phyloP scores from a whole-genome alignment of 768 basidiomycete genomes.

The Sarcodon aspratus region DNA sequence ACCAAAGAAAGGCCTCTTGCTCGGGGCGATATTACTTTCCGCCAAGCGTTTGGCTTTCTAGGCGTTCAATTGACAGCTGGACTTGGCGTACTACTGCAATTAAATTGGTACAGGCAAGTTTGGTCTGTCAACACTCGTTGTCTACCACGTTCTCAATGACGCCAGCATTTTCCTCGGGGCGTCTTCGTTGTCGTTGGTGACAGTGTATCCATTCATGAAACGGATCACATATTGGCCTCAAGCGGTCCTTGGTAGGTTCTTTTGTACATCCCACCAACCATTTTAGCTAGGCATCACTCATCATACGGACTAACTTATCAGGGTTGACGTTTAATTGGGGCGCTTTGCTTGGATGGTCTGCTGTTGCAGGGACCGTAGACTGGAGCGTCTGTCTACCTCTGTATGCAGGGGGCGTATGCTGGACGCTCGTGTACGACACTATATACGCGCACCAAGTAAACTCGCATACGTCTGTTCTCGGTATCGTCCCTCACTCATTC shows the following conservation, averaged over 20 bases:
- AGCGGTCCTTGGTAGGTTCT: conserved; percentile 69
- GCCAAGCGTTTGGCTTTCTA: conserved; percentile 74
- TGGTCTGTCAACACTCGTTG: background rate
- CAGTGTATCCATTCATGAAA: conserved; percentile 94
- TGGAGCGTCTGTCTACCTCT: conserved; percentile 81
- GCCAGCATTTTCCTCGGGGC: conserved; percentile 84
- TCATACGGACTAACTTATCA: conserved; percentile 16
- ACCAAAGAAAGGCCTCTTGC: conserved; percentile 87
- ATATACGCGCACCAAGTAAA: conserved; percentile 94
- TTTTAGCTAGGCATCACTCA: background rate
- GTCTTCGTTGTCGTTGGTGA: conserved; percentile 79
- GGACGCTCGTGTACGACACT: conserved; percentile 96
- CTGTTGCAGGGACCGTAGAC: conserved; percentile 69
- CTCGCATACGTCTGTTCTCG: background rate
- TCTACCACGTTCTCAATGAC: background rate
- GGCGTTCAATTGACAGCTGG: conserved; percentile 74
- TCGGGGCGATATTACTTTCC: conserved; percentile 61
- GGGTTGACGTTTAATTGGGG: conserved; percentile 98
- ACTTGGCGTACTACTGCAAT: conserved; percentile 74
- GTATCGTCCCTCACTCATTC: background rate
- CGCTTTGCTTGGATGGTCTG: conserved; percentile 91
- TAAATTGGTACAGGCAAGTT: conserved; percentile 89
- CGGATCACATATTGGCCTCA: conserved; percentile 96
- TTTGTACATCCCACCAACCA: background rate
- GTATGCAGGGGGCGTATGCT: conserved; percentile 81